A percentile compares a stretch with the other conserved stretches of the same genome.
phyloP scores from a whole-genome alignment of 805 yeast genomes.

The Candida cerambycidarum region DNA sequence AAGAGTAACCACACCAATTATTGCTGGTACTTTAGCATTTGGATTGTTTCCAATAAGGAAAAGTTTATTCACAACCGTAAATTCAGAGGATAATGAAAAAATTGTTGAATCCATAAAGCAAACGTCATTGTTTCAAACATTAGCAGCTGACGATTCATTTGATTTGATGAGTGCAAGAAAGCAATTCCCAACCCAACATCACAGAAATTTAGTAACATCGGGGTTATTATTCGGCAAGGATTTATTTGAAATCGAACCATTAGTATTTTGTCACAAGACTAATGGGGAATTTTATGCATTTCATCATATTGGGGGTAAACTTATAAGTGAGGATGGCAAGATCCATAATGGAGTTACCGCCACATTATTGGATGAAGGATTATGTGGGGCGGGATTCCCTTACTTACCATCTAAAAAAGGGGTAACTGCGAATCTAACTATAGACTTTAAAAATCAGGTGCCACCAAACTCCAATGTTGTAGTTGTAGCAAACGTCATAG shows the following conservation, averaged over 20 bases:
- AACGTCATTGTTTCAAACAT: slow-evolving; percentile 20
- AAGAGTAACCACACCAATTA: slow-evolving; percentile 26
- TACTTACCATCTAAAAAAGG: slow-evolving; percentile 78
- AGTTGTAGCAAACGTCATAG: slow-evolving; percentile 63
- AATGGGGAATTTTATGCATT: slow-evolving; percentile 60
- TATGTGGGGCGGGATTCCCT: slow-evolving; percentile 85
- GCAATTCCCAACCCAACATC: slow-evolving; percentile 57
- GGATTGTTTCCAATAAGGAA: slow-evolving; percentile 31
- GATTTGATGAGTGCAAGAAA: slow-evolving; percentile 16
- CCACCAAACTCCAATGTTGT: slow-evolving; percentile 64
- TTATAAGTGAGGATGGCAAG: slow-evolving; percentile 68
- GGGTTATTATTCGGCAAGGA: slow-evolving; percentile 71
- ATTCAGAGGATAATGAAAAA: slow-evolving; percentile 19
- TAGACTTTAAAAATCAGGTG: slow-evolving; percentile 65
- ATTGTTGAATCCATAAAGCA: slow-evolving; percentile 20
- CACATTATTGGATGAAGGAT: slow-evolving; percentile 78
- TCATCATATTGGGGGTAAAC: slow-evolving; percentile 65
- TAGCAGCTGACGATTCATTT: slow-evolving; percentile 17
- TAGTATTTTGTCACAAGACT: slow-evolving; percentile 53
- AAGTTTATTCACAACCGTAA: slow-evolving; percentile 14
- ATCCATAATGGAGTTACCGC: slow-evolving; percentile 82
- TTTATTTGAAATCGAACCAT: slow-evolving; percentile 73
- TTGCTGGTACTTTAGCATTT: slow-evolving; percentile 32
- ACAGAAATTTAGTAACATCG: slow-evolving; percentile 62
- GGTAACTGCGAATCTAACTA: slow-evolving; percentile 76